Conservation (phyloP, 768 basidiomycete species). For the Clitopilus hobsonii region DNA sequence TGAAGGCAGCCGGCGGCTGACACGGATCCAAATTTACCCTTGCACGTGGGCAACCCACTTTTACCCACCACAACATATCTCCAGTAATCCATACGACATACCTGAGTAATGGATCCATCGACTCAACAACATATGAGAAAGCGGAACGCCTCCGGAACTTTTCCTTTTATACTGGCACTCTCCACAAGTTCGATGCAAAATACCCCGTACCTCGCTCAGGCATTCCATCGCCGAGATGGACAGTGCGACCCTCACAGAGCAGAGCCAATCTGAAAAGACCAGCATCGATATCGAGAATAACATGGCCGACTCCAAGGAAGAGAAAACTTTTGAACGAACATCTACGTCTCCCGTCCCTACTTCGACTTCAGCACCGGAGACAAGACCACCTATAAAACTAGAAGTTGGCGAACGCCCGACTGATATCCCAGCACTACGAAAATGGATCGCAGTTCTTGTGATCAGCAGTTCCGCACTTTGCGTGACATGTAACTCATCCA, state of each 20-base stretch:
- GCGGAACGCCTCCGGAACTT: neutral
- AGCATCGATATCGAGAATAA: too few species aligned
- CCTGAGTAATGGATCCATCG: neutral
- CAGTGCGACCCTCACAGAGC: neutral
- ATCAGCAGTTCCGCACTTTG: slow-evolving; percentile 45
- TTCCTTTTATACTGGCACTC: neutral
- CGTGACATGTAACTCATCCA: slow-evolving; percentile 52
- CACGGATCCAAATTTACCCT: too few species aligned
- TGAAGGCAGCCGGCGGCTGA: neutral
- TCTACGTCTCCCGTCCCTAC: too few species aligned
- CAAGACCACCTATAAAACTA: slow-evolving; percentile 18
- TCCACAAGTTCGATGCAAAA: neutral
- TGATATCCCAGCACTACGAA: slow-evolving; percentile 30
- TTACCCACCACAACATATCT: neutral
- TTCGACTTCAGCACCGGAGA: too few species aligned
- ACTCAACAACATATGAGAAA: neutral
- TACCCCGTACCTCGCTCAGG: neutral
- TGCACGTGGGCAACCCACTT: neutral
- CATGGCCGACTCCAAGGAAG: too few species aligned
- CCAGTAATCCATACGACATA: neutral
- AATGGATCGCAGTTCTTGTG: slow-evolving; percentile 44
- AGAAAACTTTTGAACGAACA: too few species aligned
- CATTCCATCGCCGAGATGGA: neutral
- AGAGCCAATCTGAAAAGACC: neutral
- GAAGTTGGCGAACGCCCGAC: slow-evolving; percentile 39